Conservation (phyloP, 768 basidiomycete species). For the Leccinum disarticulatum region DNA sequence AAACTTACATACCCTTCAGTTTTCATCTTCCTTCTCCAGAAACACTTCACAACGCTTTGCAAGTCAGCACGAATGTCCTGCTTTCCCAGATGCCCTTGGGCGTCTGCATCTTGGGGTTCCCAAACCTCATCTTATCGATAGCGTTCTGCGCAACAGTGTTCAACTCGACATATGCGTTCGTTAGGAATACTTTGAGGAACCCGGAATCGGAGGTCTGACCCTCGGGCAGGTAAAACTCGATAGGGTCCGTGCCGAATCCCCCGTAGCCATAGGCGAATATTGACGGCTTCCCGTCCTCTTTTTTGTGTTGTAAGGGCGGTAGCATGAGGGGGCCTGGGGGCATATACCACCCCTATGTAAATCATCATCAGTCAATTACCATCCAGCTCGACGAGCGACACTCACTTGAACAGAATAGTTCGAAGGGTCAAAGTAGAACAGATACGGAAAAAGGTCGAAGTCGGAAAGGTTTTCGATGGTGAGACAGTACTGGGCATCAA, state of each 20-base stretch:
- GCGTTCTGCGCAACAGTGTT: conserved; percentile 10
- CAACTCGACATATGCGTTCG: conserved; percentile 21
- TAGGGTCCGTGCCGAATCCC: conserved; percentile 20
- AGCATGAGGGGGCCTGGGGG: conserved; percentile 6
- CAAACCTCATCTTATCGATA: conserved; percentile 2
- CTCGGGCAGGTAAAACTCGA: conserved; percentile 17
- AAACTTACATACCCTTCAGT: not conserved
- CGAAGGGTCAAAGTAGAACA: conserved; percentile 26
- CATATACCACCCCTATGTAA: conserved; percentile 13
- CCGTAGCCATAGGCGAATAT: conserved; percentile 22
- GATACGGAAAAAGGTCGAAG: conserved; percentile 20
- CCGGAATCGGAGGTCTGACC: conserved; percentile 14
- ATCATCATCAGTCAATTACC: not conserved
- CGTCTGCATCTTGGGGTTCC: not conserved
- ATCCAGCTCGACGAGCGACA: no score
- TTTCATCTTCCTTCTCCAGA: not conserved
- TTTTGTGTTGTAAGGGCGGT: conserved; percentile 9
- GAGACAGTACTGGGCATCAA: conserved; percentile 14
- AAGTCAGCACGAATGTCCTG: conserved; percentile 23
- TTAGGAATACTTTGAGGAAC: conserved; percentile 25
- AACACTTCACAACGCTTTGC: conserved; percentile 2
- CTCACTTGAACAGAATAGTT: conserved; percentile 23
- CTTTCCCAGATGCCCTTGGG: conserved; percentile 18
- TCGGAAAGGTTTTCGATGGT: conserved; percentile 22
- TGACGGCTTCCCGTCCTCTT: conserved; percentile 7